phyloP scores from a whole-genome alignment of 1,139 yeast genomes.

The Scheffersomyces titani region DNA sequence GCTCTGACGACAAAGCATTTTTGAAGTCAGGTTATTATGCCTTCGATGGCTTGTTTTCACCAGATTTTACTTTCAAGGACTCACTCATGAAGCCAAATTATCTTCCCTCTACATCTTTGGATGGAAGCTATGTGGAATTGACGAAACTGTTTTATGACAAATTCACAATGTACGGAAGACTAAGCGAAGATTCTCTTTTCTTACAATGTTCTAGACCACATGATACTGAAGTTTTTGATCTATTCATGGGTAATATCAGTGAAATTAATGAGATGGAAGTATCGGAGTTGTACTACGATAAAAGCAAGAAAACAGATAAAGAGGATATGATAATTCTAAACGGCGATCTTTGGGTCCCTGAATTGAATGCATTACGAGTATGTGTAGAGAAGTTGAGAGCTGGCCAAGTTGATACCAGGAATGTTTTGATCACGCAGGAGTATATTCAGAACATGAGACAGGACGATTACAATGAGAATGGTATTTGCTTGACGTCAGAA shows the following conservation, averaged over 20 bases:
- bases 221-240: conserved; percentile 29
- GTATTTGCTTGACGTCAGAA: conserved; percentile 14
- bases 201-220: conserved; percentile 28
- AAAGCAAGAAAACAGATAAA: not conserved
- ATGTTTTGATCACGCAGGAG: conserved; percentile 24
- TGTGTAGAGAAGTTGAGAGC: conserved; percentile 36
- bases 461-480: conserved; percentile 11
- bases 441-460: conserved; percentile 18
- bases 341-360: conserved; percentile 38
- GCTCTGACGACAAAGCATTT: conserved; percentile 13
- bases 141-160: conserved; percentile 27
- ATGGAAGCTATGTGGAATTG: conserved; percentile 35
- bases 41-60: conserved; percentile 39
- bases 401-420: conserved; percentile 33
- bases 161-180: conserved; percentile 25
- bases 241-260: conserved; percentile 36
- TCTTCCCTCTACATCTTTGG: conserved; percentile 19
- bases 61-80: conserved; percentile 34
- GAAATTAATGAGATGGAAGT: conserved; percentile 23
- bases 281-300: conserved; percentile 19
- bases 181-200: conserved; percentile 6
- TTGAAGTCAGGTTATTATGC: conserved; percentile 34
- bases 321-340: conserved; percentile 11
- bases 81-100: conserved; percentile 42
- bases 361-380: conserved; percentile 35